Evolutionary conservation across 306 rosid genomes (phyloP).

Genomic region (Purshia tridentata): DNA sequence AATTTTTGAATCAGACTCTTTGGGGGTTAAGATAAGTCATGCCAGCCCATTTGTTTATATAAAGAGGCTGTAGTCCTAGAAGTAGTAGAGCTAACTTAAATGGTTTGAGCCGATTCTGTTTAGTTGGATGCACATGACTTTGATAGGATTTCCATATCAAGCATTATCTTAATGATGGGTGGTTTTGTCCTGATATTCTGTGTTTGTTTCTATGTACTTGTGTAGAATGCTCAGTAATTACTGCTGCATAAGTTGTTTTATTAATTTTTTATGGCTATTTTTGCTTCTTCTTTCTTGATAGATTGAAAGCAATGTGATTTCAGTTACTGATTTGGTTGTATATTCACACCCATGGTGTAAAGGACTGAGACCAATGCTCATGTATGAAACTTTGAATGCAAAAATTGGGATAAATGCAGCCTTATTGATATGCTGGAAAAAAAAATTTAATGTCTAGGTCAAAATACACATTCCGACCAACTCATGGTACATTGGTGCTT

Average conservation of each 20-base stretch:
- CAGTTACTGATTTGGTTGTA: no score
- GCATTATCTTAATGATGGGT: background rate
- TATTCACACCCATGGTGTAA: no score
- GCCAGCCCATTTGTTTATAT: background rate
- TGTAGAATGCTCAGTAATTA: background rate
- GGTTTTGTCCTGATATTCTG: background rate
- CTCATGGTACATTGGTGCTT: no score
- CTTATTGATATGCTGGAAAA: no score
- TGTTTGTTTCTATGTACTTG: background rate
- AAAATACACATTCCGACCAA: no score
- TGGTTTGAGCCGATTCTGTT: background rate
- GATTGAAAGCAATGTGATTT: no score
- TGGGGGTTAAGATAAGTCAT: background rate
- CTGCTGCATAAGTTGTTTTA: background rate
- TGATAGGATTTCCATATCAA: background rate
- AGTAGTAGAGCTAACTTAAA: background rate
- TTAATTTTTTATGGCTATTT: background rate
- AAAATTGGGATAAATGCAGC: no score
- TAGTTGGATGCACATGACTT: background rate
- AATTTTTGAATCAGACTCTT: constrained; percentile 6
- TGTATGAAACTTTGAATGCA: no score
- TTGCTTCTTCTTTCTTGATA: no score
- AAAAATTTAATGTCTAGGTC: no score
- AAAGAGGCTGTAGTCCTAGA: background rate
- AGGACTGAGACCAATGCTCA: no score